Evolutionary conservation across 805 yeast species (phyloP), one percentile per base, ranked within the genome.

Genomic region (Cyberlindnera subsufficiens): DNA sequence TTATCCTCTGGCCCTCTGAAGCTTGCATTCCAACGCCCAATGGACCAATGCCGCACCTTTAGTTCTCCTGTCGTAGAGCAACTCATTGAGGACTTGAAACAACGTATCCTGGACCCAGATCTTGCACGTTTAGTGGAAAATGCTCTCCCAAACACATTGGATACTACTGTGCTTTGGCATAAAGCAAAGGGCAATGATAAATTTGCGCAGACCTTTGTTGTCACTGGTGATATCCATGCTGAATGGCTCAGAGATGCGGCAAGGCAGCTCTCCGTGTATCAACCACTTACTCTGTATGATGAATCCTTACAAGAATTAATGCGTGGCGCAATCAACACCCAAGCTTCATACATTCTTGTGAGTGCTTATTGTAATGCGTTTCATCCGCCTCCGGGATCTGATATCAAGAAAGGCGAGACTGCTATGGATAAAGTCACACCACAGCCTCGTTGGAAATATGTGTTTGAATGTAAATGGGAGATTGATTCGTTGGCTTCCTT

Each of bases 231-330:
- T 57, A 88, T 88, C 43, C 89, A 86, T 59, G 96, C 96, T 2
- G 96, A 88, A 61, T 88, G 96, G 96, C 66, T 88, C 38, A 65
- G 96, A 41, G 96, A 88, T 61, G 80, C 95, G 1, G 86, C 95
- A 0, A 68, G 93, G 52, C 96, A 88, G 57, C 64, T 88, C 38
- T 74, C 86, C 4, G 86, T 85, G 3, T 89, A 87, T 60, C 80
- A 82, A 53, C 77, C 78, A 7, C 68, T 86, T 18, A 63, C 80
- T 13, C 64, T 64, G 32, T 56, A 72, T 41, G 93, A 87, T 53
- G 50, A 58, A 1, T 44, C 52, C 2, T 66, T 88, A 40, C 59
- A 64, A 45, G 67, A 67, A 29, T 63, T 88, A 58, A 69, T 88
- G 29, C 68, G 66, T 46, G 96, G 96, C 15, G 95, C 96, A 2